Evolutionary conservation across 805 yeast species (phyloP).

Genomic region (Kluyveromyces wickerhamii): DNA sequence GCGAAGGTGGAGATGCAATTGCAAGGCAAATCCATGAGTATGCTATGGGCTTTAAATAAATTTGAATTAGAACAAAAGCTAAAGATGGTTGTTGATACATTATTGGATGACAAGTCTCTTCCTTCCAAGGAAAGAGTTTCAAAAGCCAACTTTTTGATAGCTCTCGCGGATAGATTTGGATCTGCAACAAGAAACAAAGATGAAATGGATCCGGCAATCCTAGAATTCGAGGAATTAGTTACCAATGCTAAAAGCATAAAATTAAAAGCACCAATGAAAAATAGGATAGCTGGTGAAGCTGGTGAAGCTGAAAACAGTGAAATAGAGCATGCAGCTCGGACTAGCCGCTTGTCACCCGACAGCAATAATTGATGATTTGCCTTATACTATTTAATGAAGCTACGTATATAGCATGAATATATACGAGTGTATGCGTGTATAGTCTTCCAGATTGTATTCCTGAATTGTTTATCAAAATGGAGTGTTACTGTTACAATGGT

Average conservation of each 20-base stretch:
- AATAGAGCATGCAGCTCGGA: too few relatives aligned
- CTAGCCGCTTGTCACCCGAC: too few relatives aligned
- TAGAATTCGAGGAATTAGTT: conserved; percentile 79
- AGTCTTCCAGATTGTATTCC: too few relatives aligned
- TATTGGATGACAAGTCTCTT: conserved; percentile 62
- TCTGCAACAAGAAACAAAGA: conserved; percentile 66
- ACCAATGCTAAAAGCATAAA: conserved; percentile 29
- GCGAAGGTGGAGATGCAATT: conserved; percentile 75
- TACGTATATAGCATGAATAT: too few relatives aligned
- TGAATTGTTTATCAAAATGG: too few relatives aligned
- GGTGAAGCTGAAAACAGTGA: neutral
- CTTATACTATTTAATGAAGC: too few relatives aligned
- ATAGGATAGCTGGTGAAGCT: neutral
- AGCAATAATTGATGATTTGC: too few relatives aligned
- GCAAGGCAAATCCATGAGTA: conserved; percentile 83
- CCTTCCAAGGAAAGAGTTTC: conserved; percentile 51
- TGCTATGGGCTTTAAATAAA: conserved; percentile 92
- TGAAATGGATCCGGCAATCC: conserved; percentile 86
- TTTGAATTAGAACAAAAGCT: conserved; percentile 76
- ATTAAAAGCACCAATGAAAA: conserved; percentile 4
- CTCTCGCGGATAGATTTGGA: conserved; percentile 63
- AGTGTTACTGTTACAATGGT: too few relatives aligned
- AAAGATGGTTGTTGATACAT: conserved; percentile 73
- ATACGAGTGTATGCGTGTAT: too few relatives aligned
- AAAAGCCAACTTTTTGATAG: conserved; percentile 72